Evolutionary conservation across 257 asterid genomes (phyloP).

Genomic region (Fraxinus quadrangulata): DNA sequence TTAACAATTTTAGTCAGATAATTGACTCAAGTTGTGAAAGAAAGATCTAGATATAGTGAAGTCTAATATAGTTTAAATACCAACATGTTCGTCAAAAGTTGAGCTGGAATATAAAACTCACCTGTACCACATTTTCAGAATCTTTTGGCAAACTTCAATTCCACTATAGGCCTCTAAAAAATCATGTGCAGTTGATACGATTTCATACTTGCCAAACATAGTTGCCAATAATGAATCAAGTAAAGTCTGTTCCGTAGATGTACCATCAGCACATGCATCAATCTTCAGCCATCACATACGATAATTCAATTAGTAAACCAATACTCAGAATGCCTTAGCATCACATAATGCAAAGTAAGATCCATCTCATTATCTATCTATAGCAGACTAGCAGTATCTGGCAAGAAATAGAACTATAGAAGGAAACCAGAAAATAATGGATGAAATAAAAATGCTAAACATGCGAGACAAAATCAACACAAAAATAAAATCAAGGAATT

Average conservation of each 20-base stretch:
- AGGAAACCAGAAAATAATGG: constrained; percentile 9
- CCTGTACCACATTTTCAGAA: constrained; percentile 65
- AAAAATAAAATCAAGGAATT: background rate
- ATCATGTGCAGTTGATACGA: constrained; percentile 48
- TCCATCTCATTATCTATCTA: background rate
- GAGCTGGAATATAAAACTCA: constrained; percentile 29
- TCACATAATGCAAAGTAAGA: constrained; percentile 5
- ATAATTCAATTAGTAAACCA: background rate
- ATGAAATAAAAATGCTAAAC: background rate
- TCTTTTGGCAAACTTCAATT: constrained; percentile 57
- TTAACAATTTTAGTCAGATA: constrained; percentile 27
- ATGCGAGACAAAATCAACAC: background rate
- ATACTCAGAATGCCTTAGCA: constrained; percentile 7
- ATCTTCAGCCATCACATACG: constrained; percentile 46
- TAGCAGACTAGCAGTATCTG: background rate
- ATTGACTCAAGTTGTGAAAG: constrained; percentile 13
- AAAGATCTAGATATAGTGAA: constrained; percentile 1
- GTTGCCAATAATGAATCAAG: constrained; percentile 59
- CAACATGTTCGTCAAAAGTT: background rate
- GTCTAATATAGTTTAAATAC: background rate
- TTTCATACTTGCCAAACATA: constrained; percentile 54
- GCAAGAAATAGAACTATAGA: background rate
- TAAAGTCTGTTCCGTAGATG: constrained; percentile 47
- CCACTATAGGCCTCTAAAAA: constrained; percentile 67
- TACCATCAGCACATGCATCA: constrained; percentile 42